Base-by-base conservation (phyloP, 2,329 filamentous ascomycete species). In the Mollisiaceae sp. region DNA sequence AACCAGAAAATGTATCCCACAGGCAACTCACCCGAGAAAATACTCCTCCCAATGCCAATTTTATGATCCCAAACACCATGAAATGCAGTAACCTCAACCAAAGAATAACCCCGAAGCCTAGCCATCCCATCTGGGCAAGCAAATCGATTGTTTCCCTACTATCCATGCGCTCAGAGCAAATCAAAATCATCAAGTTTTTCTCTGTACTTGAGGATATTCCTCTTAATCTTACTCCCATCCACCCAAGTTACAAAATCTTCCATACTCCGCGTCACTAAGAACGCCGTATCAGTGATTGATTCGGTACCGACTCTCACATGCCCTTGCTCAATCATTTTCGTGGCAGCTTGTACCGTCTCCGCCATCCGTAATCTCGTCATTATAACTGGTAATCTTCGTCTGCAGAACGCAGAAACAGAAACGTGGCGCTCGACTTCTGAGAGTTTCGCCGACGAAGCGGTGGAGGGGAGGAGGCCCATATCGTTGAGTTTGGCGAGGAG, bases 201-300 rank as follows among this genome's bases (percentile, higher is more conserved):
- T 73, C 93, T 88, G 78, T 97, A 98, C 80, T 92, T 92, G 87
- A 97, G 89, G 70, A 97, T 97, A 77, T 93, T 95, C 76, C 91
- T 87, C 90, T 97, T 97, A 78, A 98, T 94, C 91, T 97, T 97
- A 79, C 92, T 96, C 66, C 92, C 93, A 74, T 96, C 92, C 11
- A 94, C 90, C 94, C 94, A 98, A 0, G 94, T 97, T 20, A 98
- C 91, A 77, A 96, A 97, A 80, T 98, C 94, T 80, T 98, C 94
- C 85, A 97, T 92, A 67, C 88, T 91, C 70, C 94, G 85, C 43
- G 92, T 95, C 8, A 98, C 93, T 61, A 97, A 79, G 74, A 93
- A 97, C 0, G 93, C 94, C 35, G 93, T 89, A 77, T 98, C 94
- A 1, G 92, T 96, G 32, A 97, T 86, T 1, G 94, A 91, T 75